Evolutionary conservation across 768 basidiomycete genomes (phyloP).

Genomic region (Exidia glandulosa): DNA sequence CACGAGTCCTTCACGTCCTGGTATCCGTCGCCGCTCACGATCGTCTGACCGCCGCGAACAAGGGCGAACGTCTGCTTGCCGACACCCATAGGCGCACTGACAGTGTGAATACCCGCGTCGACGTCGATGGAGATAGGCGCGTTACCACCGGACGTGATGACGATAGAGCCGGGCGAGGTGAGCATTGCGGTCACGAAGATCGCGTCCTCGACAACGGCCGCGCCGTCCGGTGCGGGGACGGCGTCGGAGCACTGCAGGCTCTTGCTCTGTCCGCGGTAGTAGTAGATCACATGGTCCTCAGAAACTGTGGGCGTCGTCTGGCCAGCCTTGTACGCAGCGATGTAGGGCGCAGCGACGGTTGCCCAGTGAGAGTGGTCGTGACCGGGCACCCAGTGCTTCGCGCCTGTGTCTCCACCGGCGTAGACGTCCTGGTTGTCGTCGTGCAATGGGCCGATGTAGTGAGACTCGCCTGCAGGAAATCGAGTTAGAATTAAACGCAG

Average conservation of each 20-base stretch:
- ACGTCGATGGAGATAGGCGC: slow-evolving; percentile 4
- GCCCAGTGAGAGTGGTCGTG: slow-evolving; percentile 5
- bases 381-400: slow-evolving; percentile 9
- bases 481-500: slow-evolving; percentile 19
- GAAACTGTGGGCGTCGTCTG: slow-evolving; percentile 9
- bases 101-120: background rate
- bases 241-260: slow-evolving; percentile 8
- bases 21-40: background rate
- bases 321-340: slow-evolving; percentile 14
- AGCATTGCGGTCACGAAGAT: slow-evolving; percentile 6
- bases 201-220: slow-evolving; percentile 7
- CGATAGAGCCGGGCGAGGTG: slow-evolving; percentile 8
- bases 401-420: slow-evolving; percentile 11
- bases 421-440: slow-evolving; percentile 3
- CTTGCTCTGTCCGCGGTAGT: slow-evolving; percentile 13
- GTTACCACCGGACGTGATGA: slow-evolving; percentile 5
- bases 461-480: slow-evolving; percentile 64
- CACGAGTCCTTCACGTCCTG: background rate
- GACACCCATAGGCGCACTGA: slow-evolving; percentile 5
- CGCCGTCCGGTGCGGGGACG: slow-evolving; percentile 9
- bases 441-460: slow-evolving; percentile 51
- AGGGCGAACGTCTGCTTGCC: slow-evolving; percentile 8
- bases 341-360: slow-evolving; percentile 9
- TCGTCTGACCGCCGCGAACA: background rate
- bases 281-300: slow-evolving; percentile 12